Percentiles rank a stretch among this genome's conserved stretches.
phyloP scores from a whole-genome alignment of 345 rosid genomes.

The Ceriops zippeliana region DNA sequence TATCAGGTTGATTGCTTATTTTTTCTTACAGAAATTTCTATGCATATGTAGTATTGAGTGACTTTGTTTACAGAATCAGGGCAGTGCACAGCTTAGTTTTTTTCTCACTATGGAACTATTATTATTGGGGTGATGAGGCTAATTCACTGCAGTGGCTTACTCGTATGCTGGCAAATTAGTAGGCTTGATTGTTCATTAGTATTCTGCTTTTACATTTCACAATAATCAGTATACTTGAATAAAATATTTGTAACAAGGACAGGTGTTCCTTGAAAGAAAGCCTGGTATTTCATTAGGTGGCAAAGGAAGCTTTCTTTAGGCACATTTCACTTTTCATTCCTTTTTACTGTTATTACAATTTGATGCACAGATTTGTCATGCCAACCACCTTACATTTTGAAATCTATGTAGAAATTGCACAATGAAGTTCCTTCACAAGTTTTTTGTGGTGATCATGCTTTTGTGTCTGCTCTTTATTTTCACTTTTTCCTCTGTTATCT shows the following conservation, averaged over 20 bases:
- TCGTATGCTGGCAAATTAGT: not conserved
- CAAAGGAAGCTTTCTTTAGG: too few species aligned
- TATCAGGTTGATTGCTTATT: conserved; percentile 63
- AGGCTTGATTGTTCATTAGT: not conserved
- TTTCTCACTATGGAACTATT: too few species aligned
- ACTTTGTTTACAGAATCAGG: not conserved
- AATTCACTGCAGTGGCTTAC: not conserved
- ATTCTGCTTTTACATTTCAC: not conserved
- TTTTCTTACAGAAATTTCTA: conserved; percentile 5
- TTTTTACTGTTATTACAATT: not conserved
- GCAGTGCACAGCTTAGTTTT: too few species aligned
- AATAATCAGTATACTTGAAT: not conserved
- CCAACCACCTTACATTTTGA: not conserved
- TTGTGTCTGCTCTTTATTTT: not conserved
- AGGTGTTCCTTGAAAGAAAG: too few species aligned
- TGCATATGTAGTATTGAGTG: not conserved
- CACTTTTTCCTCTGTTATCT: not conserved
- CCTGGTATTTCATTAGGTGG: too few species aligned
- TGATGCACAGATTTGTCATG: not conserved
- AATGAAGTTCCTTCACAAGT: not conserved
- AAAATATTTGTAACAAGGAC: too few species aligned
- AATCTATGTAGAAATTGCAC: not conserved
- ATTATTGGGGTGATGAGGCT: not conserved
- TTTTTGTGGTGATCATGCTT: not conserved
- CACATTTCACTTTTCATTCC: too few species aligned